Percentiles rank a stretch among this genome's conserved stretches.
Conservation (phyloP, 2,329 filamentous ascomycete species). For the Ophiostoma perfectum region DNA sequence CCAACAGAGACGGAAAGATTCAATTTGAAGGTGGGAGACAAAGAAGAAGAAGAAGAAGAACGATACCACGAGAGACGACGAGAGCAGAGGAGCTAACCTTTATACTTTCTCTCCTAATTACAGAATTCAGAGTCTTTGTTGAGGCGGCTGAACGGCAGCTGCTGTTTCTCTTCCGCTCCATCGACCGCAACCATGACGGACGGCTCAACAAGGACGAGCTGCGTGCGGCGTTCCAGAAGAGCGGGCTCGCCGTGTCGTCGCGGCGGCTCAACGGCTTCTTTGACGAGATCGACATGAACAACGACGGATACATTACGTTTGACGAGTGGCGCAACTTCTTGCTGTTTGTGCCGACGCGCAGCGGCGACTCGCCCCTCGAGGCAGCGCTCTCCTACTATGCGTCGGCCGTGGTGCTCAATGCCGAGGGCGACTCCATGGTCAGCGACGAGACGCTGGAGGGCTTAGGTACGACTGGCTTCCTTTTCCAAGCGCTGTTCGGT, state of each 20-base stretch:
- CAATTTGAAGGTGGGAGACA: conserved; percentile 69
- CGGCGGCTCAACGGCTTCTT: conserved; percentile 82
- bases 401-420: conserved; percentile 78
- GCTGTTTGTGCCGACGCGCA: conserved; percentile 70
- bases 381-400: conserved; percentile 88
- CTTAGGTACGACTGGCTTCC: conserved; percentile 77
- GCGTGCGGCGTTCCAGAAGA: conserved; percentile 66
- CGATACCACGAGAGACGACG: neutral
- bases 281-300: conserved; percentile 79
- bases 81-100: too few species aligned
- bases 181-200: conserved; percentile 81
- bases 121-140: conserved; percentile 88
- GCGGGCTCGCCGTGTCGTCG: conserved; percentile 72
- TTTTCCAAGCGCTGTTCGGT: conserved; percentile 70
- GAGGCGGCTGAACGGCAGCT: conserved; percentile 81
- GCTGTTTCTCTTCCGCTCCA: conserved; percentile 72
- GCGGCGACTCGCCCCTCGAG: conserved; percentile 64
- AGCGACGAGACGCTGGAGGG: conserved; percentile 87
- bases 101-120: too few species aligned
- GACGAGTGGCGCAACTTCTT: conserved; percentile 97
- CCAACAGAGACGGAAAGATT: conserved; percentile 79
- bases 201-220: conserved; percentile 84
- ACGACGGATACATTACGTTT: conserved; percentile 82
- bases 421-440: conserved; percentile 90
- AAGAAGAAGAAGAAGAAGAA: too few species aligned